Conservation (phyloP, 768 basidiomycete genomes). For the Tricholoma sp. region DNA sequence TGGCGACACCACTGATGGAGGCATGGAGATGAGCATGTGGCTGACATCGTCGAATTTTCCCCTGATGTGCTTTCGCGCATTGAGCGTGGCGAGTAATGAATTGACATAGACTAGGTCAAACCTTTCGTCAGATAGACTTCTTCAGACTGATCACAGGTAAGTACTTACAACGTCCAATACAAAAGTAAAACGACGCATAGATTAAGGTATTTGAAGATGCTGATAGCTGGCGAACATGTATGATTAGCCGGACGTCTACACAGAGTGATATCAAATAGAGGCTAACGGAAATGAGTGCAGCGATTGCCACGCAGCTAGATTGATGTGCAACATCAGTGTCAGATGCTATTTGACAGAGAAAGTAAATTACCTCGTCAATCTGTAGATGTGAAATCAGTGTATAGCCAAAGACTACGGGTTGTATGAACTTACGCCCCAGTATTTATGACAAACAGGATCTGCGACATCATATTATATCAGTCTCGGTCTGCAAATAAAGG, state of each 20-base stretch:
- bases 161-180: no score
- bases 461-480: not conserved
- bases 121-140: no score
- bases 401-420: not conserved
- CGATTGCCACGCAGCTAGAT: no score
- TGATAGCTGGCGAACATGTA: no score
- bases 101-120: not conserved
- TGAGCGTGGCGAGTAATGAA: conserved; percentile 19
- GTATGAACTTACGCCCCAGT: conserved; percentile 12
- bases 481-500: not conserved
- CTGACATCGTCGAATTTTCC: conserved; percentile 11
- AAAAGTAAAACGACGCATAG: no score
- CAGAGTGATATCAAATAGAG: no score
- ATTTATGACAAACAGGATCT: conserved; percentile 21
- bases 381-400: not conserved
- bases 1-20: not conserved
- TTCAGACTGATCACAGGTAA: no score
- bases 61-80: conserved; percentile 12
- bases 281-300: no score
- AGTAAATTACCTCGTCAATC: not conserved
- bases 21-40: conserved; percentile 12
- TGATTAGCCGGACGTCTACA: no score
- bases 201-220: no score
- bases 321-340: not conserved
- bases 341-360: not conserved